Conservation (phyloP, 2,329 filamentous ascomycete genomes). For the Fragosphaeria purpurea region DNA sequence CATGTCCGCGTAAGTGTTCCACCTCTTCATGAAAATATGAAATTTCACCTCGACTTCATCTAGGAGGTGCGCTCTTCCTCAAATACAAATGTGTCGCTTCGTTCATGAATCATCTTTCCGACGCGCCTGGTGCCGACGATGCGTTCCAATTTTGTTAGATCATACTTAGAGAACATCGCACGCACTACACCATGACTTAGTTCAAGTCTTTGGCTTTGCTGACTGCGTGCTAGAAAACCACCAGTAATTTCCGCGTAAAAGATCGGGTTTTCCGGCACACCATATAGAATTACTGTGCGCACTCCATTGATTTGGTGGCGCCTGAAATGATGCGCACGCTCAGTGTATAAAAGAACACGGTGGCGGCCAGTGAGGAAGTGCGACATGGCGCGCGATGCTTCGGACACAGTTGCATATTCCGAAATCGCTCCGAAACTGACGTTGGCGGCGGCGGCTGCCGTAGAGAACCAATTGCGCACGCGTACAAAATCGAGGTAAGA, state of each 20-base stretch:
- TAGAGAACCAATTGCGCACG: constrained; percentile 84
- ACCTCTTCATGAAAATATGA: too few species aligned
- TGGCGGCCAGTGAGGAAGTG: constrained; percentile 81
- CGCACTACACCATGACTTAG: constrained; percentile 50
- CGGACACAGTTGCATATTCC: constrained; percentile 73
- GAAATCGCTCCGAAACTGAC: constrained; percentile 72
- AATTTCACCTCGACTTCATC: too few species aligned
- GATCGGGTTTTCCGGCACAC: constrained; percentile 74
- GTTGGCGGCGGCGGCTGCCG: constrained; percentile 43
- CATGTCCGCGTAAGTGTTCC: too few species aligned
- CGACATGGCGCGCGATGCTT: constrained; percentile 73
- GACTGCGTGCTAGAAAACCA: constrained; percentile 52
- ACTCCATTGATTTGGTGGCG: constrained; percentile 77
- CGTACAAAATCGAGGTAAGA: constrained; percentile 93
- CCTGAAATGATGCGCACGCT: constrained; percentile 93
- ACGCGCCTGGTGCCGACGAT: constrained; percentile 75
- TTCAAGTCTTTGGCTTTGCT: constrained; percentile 44
- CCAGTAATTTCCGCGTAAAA: constrained; percentile 72
- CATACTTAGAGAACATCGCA: constrained; percentile 76
- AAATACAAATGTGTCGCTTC: constrained; percentile 91
- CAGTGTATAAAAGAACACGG: constrained; percentile 78
- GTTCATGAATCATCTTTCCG: constrained; percentile 72
- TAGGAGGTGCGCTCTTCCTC: constrained; percentile 39
- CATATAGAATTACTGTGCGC: constrained; percentile 72
- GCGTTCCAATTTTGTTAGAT: constrained; percentile 79